Evolutionary conservation across 208 protist genomes (phyloP).

Genomic region (Vickermania spadyakhi): DNA sequence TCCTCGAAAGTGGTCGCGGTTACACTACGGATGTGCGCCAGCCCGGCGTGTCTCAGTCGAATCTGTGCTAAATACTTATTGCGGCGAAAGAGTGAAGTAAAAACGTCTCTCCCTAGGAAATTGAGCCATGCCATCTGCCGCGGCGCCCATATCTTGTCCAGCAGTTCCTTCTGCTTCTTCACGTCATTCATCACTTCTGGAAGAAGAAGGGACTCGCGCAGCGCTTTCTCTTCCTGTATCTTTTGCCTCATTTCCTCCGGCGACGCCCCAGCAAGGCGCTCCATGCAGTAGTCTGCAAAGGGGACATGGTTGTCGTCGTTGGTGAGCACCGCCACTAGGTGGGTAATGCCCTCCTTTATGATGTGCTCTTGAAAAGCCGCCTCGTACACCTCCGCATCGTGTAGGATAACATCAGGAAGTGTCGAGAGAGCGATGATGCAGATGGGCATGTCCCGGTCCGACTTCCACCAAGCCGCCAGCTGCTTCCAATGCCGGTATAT

Average conservation of each 20-base stretch:
- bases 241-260: conserved; percentile 13
- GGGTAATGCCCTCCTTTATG: conserved; percentile 27
- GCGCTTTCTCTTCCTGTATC: background rate
- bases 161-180: background rate
- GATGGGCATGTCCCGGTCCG: background rate
- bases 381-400: conserved; percentile 21
- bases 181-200: background rate
- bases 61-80: conserved; percentile 58
- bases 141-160: background rate
- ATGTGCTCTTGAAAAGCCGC: conserved; percentile 38
- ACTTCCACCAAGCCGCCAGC: background rate
- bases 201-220: conserved; percentile 3
- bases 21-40: conserved; percentile 53
- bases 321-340: conserved; percentile 56
- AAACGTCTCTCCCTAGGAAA: conserved; percentile 45
- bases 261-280: conserved; percentile 12
- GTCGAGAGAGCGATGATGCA: conserved; percentile 23
- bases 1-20: conserved; percentile 19
- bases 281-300: conserved; percentile 58
- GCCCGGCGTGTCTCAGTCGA: conserved; percentile 29
- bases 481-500: background rate
- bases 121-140: background rate
- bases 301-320: conserved; percentile 42
- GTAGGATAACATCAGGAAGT: conserved; percentile 1
- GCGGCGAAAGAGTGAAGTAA: conserved; percentile 37